Conservation (phyloP, 352 stramenopile species). For the Blastocystis hominis region DNA sequence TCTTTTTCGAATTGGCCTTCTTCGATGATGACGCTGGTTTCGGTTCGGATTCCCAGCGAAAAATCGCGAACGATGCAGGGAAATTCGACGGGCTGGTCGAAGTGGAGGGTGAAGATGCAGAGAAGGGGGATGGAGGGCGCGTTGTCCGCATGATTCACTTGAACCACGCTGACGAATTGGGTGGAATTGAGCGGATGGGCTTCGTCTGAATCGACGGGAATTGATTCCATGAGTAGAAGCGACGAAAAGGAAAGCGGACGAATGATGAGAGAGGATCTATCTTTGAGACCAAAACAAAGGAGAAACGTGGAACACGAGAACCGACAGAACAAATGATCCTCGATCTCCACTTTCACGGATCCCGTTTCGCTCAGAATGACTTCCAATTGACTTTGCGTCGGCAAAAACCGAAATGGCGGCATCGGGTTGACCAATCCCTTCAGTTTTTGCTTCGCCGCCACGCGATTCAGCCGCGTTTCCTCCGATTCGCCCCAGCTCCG, state of each 20-base stretch:
- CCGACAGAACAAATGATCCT: background rate
- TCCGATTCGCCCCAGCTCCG: background rate
- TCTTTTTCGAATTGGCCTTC: background rate
- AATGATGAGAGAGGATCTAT: background rate
- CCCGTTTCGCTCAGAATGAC: background rate
- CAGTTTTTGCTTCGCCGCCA: background rate
- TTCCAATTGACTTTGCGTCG: background rate
- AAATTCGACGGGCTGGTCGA: background rate
- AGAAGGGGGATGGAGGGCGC: background rate
- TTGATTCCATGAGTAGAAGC: background rate
- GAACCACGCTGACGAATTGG: background rate
- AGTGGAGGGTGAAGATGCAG: background rate
- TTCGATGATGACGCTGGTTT: background rate
- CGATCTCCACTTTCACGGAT: background rate
- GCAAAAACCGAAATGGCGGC: background rate
- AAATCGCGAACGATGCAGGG: background rate
- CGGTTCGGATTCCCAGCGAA: background rate
- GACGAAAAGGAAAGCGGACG: background rate
- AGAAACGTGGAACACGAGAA: background rate
- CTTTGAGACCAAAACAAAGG: background rate
- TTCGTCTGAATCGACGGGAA: background rate
- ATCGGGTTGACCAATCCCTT: background rate
- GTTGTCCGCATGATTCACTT: background rate
- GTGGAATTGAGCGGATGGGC: background rate
- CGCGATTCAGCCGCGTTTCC: background rate